Conservation (phyloP, 2,329 filamentous ascomycete genomes). For the Claviceps purpurea region DNA sequence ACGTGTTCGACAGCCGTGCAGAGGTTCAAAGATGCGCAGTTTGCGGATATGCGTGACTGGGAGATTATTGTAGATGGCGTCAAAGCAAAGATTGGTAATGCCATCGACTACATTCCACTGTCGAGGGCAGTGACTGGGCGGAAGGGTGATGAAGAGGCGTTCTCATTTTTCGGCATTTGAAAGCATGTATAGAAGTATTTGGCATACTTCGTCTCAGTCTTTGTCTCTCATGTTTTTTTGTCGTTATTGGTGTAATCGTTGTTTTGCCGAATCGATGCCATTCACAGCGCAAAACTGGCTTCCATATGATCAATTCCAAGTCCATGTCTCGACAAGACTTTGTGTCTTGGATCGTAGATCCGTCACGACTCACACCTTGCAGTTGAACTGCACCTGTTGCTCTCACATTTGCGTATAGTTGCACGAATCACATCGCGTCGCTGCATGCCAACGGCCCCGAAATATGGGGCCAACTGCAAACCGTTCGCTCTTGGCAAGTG, state of each 20-base stretch:
- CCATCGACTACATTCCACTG: conserved; percentile 39
- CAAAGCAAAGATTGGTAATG: conserved; percentile 65
- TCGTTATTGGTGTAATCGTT: neutral
- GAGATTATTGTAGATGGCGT: conserved; percentile 44
- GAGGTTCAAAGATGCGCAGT: conserved; percentile 13
- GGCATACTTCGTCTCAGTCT: too few relatives aligned
- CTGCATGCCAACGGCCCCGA: neutral
- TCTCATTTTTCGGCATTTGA: conserved; percentile 8
- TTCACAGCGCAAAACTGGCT: neutral
- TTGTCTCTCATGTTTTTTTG: neutral
- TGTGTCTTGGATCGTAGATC: neutral
- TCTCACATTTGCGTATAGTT: neutral
- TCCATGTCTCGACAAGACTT: neutral
- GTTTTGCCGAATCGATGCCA: neutral
- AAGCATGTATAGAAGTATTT: neutral
- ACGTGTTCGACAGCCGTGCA: conserved; percentile 14
- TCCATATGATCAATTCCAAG: neutral
- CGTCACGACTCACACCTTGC: neutral
- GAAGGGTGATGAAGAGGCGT: neutral
- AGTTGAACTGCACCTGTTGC: neutral
- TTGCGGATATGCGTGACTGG: conserved; percentile 24
- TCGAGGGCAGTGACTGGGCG: neutral
- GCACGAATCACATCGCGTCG: neutral
- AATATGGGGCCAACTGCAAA: too few relatives aligned
- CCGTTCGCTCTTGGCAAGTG: too few relatives aligned